A percentile compares a stretch with the other conserved stretches of the same genome.
Evolutionary conservation across 2,329 filamentous ascomycete genomes (phyloP).

Genomic region (Setomelanomma holmii): DNA sequence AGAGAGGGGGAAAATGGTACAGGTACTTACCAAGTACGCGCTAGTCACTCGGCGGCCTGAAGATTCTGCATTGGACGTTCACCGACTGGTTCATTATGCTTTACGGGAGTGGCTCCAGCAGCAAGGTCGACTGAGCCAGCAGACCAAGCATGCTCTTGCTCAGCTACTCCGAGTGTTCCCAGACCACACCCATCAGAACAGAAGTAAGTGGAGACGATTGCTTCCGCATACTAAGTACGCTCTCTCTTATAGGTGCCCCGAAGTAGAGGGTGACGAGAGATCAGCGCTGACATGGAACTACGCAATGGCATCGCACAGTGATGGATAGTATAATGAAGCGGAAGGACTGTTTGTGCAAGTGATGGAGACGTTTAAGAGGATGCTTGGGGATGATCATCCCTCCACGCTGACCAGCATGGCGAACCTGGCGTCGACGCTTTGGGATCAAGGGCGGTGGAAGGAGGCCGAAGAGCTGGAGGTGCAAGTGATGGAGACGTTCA

Average conservation of each 20-base stretch:
- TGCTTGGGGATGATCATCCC: too few relatives aligned
- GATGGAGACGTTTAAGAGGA: too few relatives aligned
- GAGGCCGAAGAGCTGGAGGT: too few relatives aligned
- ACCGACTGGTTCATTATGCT: slow-evolving; percentile 21
- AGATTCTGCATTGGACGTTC: slow-evolving; percentile 19
- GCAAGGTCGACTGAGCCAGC: slow-evolving; percentile 7
- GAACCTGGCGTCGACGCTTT: too few relatives aligned
- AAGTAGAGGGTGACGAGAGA: not conserved
- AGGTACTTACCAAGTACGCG: slow-evolving; percentile 14
- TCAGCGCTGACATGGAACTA: not conserved
- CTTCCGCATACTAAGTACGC: not conserved
- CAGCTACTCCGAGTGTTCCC: slow-evolving; percentile 13
- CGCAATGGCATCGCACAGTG: not conserved
- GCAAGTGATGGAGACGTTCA: too few relatives aligned
- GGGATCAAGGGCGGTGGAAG: too few relatives aligned
- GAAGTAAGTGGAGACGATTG: not conserved
- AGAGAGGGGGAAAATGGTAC: slow-evolving; percentile 20
- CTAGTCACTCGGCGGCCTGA: slow-evolving; percentile 17
- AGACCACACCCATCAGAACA: not conserved
- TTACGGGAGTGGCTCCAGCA: slow-evolving; percentile 8
- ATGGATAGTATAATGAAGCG: not conserved
- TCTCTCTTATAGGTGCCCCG: not conserved
- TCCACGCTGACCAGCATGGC: too few relatives aligned
- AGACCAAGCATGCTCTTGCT: slow-evolving; percentile 12
- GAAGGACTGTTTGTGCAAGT: too few relatives aligned